Evolutionary conservation across 345 rosid species (phyloP).

Genomic region (Barbarea vulgaris): DNA sequence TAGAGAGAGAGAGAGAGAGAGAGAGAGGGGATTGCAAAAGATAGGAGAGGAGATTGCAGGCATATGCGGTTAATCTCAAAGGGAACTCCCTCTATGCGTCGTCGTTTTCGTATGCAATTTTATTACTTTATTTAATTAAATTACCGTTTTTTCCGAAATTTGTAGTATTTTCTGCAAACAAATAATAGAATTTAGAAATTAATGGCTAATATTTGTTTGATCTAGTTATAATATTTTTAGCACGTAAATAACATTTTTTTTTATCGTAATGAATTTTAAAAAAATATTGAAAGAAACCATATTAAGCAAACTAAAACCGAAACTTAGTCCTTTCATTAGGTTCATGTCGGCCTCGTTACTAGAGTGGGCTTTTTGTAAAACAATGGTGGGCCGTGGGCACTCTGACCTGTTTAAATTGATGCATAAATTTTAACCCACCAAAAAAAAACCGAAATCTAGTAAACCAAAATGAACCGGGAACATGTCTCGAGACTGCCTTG

Average conservation of each 20-base stretch:
- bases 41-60: conserved; percentile 23
- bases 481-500: conserved; percentile 4
- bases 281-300: neutral
- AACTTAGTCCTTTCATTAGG: neutral
- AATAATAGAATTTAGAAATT: no score
- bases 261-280: neutral
- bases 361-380: neutral
- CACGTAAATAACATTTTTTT: neutral
- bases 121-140: no score
- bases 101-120: conserved; percentile 3
- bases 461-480: conserved; percentile 25
- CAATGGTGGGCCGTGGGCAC: neutral
- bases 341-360: neutral
- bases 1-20: conserved; percentile 39
- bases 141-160: neutral
- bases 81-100: conserved; percentile 2
- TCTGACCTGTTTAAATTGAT: neutral
- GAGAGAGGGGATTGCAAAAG: conserved; percentile 29
- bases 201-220: neutral
- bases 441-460: neutral
- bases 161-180: no score
- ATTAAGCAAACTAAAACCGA: neutral
- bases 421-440: neutral
- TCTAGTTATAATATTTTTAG: no score
- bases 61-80: conserved; percentile 25